Evolutionary conservation across 2,329 filamentous ascomycete species (phyloP), one percentile per base, ranked within the genome.

Genomic region (Verruconis gallopava): DNA sequence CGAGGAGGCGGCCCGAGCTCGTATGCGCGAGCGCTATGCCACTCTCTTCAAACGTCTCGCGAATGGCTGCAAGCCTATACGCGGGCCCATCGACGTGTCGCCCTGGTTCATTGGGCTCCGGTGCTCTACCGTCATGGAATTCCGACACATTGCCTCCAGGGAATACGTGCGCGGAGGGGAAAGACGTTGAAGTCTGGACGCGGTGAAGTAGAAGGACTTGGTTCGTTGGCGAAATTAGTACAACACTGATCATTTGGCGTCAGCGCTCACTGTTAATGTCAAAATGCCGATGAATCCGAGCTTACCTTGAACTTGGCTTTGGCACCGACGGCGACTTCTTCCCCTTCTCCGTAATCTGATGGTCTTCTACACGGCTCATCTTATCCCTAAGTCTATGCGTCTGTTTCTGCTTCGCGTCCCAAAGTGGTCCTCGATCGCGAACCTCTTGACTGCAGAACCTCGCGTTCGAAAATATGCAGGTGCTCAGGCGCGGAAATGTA

Each of bases 31-130:
- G 69, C 19, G 96, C 62, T 42, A 95, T 85, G 0, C 91, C 91
- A 49, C 83, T 88, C 64, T 96, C 91, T 58, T 98, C 91, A 55
- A 96, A 96, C 0, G 85, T 85, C 66, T 96, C 91, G 4, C 91
- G 71, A 18, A 96, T 75, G 0, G 88, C 91, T 4, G 81, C 86
- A 25, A 84, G 62, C n/a, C 86, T 71, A 55, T 95, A 95, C 3
- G 76, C 72, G 0, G 67, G 63, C 1, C 77, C 77, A 56, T 95
- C 88, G 9, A 67, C 59, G 52, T 95, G 86, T 11, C 79, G 65
- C 6, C 61, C 64, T 0, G 66, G 59, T 20, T 75, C 66, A 13
- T 68, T 68, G 0, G 61, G 54, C 0, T 61, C 60, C 1, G 75
- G 68, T 11, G 70, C 64, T 15, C 59, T 51, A 21, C 83, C 86